Evolutionary conservation across 345 rosid genomes (phyloP).

Genomic region (Camelina laxa): DNA sequence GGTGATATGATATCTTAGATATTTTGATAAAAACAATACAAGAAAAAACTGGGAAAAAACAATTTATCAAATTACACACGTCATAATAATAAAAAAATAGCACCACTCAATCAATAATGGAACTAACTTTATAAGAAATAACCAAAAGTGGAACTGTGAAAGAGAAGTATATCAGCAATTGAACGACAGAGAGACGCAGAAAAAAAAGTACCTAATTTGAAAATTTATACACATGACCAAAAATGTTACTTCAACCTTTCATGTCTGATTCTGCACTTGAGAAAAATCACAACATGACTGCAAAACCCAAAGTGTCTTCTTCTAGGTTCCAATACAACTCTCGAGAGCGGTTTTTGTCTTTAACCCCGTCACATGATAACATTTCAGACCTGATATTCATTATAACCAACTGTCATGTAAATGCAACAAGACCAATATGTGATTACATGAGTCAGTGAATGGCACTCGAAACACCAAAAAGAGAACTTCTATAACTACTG

Average conservation of each 20-base stretch:
- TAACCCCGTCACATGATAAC: neutral
- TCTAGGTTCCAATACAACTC: slow-evolving; percentile 18
- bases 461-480: neutral
- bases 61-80: neutral
- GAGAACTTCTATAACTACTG: neutral
- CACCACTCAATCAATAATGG: too few relatives aligned
- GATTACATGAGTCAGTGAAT: slow-evolving; percentile 14
- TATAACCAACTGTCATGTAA: slow-evolving; percentile 10
- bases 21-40: too few relatives aligned
- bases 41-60: neutral
- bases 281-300: slow-evolving; percentile 12
- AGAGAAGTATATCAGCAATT: neutral
- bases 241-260: neutral
- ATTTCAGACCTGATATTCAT: neutral
- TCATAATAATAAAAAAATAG: neutral
- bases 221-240: neutral
- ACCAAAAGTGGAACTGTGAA: too few relatives aligned
- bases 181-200: neutral
- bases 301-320: slow-evolving; percentile 1
- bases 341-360: slow-evolving; percentile 17
- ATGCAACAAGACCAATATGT: neutral
- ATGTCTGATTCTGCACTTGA: slow-evolving; percentile 3
- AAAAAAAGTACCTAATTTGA: neutral
- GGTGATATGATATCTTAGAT: neutral
- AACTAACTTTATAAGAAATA: too few relatives aligned